phyloP scores from a whole-genome alignment of 164 flowering plant genomes.

The Umbilicus rupestris region DNA sequence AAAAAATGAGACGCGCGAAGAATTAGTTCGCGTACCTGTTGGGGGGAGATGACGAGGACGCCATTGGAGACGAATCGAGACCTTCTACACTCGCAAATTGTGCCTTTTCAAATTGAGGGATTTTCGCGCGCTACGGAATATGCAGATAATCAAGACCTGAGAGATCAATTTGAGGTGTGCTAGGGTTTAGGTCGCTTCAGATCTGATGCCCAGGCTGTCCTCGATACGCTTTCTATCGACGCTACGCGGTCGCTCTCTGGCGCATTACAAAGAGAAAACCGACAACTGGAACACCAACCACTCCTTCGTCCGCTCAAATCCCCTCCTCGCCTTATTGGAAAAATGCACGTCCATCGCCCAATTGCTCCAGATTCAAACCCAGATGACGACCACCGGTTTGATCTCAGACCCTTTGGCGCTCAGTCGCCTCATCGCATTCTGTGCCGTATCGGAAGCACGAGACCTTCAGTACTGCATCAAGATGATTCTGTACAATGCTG shows the following conservation, averaged over 20 bases:
- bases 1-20: too few relatives aligned
- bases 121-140: too few relatives aligned
- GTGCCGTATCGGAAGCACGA: slow-evolving; percentile 27
- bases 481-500: slow-evolving; percentile 19
- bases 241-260: slow-evolving; percentile 19
- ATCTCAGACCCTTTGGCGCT: slow-evolving; percentile 33
- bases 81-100: too few relatives aligned
- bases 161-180: too few relatives aligned
- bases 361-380: slow-evolving; percentile 52
- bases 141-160: too few relatives aligned
- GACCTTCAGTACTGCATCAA: slow-evolving; percentile 28
- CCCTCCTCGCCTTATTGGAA: slow-evolving; percentile 36
- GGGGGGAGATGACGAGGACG: too few relatives aligned
- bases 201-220: neutral
- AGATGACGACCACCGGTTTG: slow-evolving; percentile 34
- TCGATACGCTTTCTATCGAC: slow-evolving; percentile 10
- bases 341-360: slow-evolving; percentile 44
- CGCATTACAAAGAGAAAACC: slow-evolving; percentile 21
- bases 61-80: too few relatives aligned
- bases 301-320: slow-evolving; percentile 23
- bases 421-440: slow-evolving; percentile 50
- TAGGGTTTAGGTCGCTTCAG: too few relatives aligned
- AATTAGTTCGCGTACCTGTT: too few relatives aligned
- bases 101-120: too few relatives aligned
- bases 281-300: slow-evolving; percentile 26